Evolutionary conservation across 2,329 filamentous ascomycete genomes (phyloP), one percentile per base, ranked within the genome.

Genomic region (Talaromyces sp.): DNA sequence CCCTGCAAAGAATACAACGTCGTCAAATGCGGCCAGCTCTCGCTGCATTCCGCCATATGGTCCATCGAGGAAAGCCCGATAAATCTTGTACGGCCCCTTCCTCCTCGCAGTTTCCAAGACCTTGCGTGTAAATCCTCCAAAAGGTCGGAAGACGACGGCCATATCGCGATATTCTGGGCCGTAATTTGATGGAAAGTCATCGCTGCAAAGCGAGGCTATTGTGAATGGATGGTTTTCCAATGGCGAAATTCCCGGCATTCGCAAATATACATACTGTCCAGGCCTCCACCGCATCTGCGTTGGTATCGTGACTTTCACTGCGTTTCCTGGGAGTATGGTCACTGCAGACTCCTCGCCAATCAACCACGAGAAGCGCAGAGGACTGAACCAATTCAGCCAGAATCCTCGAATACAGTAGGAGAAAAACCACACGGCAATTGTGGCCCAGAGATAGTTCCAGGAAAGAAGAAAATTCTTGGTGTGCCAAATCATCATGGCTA

Each of bases 191-290:
- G 92, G 92, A 64, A 97, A 96, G 72, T 96, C 92, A 52, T 96
- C 90, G 71, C 91, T 96, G 76, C 92, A 97, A 7, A 96, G 83
- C 0, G 92, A 97, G 2, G 94, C 88, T 60, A 98, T 93, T 0
- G 95, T 98, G 72, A 98, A 98, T 0, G 94, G 94, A 69, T 98
- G 95, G 68, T 96, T 97, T 67, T 96, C 91, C 62, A 97, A 87
- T 1, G 96, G 75, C 0, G 92, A 93, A 67, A 98, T 92, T 1
- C 91, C 91, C 0, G 94, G 94, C 89, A 98, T 96, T 58, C 94
- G 87, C 23, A 98, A 82, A 73, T 97, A 98, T 18, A 97, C 90
- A 68, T 96, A 97, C 75, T 98, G 95, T 5, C 94, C 95, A 0
- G 94, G 92, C 71, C 87, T 89, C 94, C 94, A 98, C 65, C 86